Percentiles rank a stretch among this genome's conserved stretches.
Evolutionary conservation across 225 moss, liverwort and hornwort genomes (phyloP).

Genomic region (Pleurozium schreberi): DNA sequence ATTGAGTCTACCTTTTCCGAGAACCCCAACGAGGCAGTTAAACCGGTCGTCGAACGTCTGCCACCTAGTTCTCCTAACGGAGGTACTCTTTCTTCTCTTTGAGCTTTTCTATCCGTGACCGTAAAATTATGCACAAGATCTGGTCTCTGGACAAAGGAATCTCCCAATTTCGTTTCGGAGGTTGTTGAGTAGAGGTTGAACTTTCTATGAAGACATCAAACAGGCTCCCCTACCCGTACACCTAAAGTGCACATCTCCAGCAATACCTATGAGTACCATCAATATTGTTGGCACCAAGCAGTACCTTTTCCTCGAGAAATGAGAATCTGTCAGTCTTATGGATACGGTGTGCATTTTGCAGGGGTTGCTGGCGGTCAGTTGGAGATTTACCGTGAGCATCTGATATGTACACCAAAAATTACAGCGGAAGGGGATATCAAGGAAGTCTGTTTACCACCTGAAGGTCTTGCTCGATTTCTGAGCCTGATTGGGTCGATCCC

Average conservation of each 20-base stretch:
- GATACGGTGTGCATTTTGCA: conserved; percentile 3
- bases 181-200: not conserved
- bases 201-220: not conserved
- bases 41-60: conserved; percentile 25
- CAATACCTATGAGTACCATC: not conserved
- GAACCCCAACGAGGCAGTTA: conserved; percentile 13
- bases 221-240: not conserved
- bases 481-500: conserved; percentile 65
- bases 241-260: not conserved
- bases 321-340: not conserved
- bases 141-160: not conserved
- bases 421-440: conserved; percentile 24
- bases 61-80: conserved; percentile 26
- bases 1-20: conserved; percentile 18
- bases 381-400: conserved; percentile 66
- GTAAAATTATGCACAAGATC: not conserved
- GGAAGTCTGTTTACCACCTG: conserved; percentile 67
- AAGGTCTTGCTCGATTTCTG: conserved; percentile 59
- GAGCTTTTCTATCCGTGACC: not conserved
- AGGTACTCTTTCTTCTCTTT: conserved; percentile 4
- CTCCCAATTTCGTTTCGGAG: not conserved
- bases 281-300: not conserved
- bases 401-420: conserved; percentile 55
- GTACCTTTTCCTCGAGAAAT: not conserved
- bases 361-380: conserved; percentile 36